phyloP scores from a whole-genome alignment of 805 yeast species.

The Monosporozyma siamensis region DNA sequence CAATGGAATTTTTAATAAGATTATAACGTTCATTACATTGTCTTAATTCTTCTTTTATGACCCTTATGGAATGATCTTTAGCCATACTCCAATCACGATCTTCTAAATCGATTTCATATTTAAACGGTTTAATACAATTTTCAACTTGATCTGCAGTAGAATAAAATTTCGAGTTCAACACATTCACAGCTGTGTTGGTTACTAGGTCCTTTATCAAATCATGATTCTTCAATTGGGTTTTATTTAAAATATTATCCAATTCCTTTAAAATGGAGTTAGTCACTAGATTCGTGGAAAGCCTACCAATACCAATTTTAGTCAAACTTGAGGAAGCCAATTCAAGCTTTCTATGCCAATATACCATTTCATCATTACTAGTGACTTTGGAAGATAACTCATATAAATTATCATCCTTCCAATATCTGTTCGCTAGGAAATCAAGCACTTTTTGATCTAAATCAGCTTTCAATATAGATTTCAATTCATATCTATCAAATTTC shows the following conservation, averaged over 20 bases:
- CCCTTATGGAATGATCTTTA: slow-evolving; percentile 61
- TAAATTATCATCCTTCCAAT: slow-evolving; percentile 66
- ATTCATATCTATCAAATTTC: slow-evolving; percentile 72
- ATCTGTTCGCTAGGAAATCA: slow-evolving; percentile 78
- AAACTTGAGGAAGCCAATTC: slow-evolving; percentile 76
- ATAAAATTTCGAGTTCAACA: slow-evolving; percentile 66
- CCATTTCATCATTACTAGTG: slow-evolving; percentile 41
- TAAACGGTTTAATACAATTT: slow-evolving; percentile 94
- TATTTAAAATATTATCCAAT: slow-evolving; percentile 60
- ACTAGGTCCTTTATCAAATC: slow-evolving; percentile 80
- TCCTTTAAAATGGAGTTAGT: slow-evolving; percentile 75
- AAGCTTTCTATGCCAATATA: slow-evolving; percentile 79
- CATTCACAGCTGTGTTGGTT: slow-evolving; percentile 73
- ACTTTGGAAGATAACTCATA: slow-evolving; percentile 41
- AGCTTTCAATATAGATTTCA: slow-evolving; percentile 66
- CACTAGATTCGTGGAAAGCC: slow-evolving; percentile 73
- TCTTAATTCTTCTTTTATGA: slow-evolving; percentile 74
- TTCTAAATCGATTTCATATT: slow-evolving; percentile 93
- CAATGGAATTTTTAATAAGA: slow-evolving; percentile 57
- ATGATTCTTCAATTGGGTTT: slow-evolving; percentile 71
- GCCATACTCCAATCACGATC: slow-evolving; percentile 87
- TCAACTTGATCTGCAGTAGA: slow-evolving; percentile 98
- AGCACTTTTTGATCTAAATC: slow-evolving; percentile 84
- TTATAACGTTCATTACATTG: slow-evolving; percentile 66
- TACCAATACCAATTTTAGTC: slow-evolving; percentile 90